Evolutionary conservation across 192 early-diverging fungal species (phyloP), one percentile per base, ranked within the genome.

Genomic region (Lobulomyces angularis): DNA sequence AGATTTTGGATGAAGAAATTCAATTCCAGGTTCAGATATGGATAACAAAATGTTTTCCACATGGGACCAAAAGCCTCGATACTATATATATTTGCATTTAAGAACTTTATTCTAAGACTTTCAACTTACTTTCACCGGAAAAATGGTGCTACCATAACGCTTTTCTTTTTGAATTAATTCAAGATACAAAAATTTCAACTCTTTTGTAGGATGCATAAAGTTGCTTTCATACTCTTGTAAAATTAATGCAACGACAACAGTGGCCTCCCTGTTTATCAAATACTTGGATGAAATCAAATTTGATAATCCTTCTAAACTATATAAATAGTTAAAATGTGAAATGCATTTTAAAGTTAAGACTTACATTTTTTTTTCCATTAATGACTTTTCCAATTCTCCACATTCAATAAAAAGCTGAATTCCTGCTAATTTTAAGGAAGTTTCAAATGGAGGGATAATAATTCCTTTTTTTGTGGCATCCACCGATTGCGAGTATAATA

Each of bases 401-500:
- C 72, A 60, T 2, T 69, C 70, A n/a, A 68, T 36, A 14, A 62
- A 20, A 5, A 61, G 49, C 20, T 72, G 69, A 1, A 64, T 64
- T 17, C 57, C 70, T 1, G 69, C 69, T 18, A 73, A 27, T 49
- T 73, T 48, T 25, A 61, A 48, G 14, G 56, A 64, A 8, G 48
- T 51, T 3, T 49, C 35, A 19, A 55, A 53, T 19, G 58, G 51
- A 18, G 72, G 53, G n/a, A 56, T 51, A 40, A 61, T 72, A 24
- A 57, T 19, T 34, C 62, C 70, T n/a, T 46, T 56, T 21, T 50
- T 48, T 24, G 69, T 52, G 21, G 62, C 44, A 45, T 71, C 55
- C 16, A 64, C 59, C 0, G 69, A 59, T 46, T 72, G 68, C 18
- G 48, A 53, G 39, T 51, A 65, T 30, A 64, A 41, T 5, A 72